These are phyloP conservation scores for Rhododendron henanense DNA, from an alignment of 148 eudicot genomes.

Conservation along the genomic window DNA sequence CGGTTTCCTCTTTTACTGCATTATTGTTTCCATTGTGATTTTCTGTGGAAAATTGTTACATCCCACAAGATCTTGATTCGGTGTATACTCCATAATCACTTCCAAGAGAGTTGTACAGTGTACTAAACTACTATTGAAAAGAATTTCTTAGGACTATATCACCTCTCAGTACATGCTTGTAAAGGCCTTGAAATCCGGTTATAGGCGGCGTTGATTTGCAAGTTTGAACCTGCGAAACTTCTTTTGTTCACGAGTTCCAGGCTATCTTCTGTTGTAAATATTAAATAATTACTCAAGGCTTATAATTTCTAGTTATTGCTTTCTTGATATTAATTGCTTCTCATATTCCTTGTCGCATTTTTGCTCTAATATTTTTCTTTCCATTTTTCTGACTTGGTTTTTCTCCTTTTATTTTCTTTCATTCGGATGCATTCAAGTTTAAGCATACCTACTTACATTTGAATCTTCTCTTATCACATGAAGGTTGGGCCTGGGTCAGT, in stretches of 20 bases:
- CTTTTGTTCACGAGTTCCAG: background rate
- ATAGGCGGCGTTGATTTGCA: background rate
- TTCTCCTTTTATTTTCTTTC: background rate
- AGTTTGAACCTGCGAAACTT: background rate
- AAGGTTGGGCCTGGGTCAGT: constrained; percentile 79
- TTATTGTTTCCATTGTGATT: background rate
- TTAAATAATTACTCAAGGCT: background rate
- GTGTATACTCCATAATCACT: background rate
- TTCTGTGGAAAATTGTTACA: background rate
- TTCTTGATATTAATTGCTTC: background rate
- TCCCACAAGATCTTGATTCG: background rate
- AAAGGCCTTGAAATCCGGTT: background rate
- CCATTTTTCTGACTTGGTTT: background rate
- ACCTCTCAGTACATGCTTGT: background rate
- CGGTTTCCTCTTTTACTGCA: background rate
- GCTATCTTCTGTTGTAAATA: background rate
- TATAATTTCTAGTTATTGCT: background rate
- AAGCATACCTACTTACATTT: constrained; percentile 9
- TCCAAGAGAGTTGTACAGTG: background rate
- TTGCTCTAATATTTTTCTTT: background rate
- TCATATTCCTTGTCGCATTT: background rate
- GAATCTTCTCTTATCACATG: constrained; percentile 20
- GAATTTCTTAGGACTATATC: background rate
- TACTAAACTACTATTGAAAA: background rate
- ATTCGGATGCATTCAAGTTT: background rate